Conservation (phyloP, 148 eudicot genomes). For the Rheum nobile region DNA sequence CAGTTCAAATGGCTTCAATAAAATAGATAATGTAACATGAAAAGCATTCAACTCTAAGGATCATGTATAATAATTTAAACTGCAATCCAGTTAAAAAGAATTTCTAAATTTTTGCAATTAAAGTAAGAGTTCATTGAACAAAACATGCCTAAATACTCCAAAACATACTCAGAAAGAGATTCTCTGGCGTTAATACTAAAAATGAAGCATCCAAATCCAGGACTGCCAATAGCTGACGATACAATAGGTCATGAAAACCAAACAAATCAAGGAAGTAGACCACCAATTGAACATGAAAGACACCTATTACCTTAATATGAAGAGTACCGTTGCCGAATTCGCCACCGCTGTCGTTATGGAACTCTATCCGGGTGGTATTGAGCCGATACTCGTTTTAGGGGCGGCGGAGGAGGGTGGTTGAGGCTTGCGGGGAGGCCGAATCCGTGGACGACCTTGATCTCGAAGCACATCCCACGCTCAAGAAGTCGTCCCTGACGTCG, state of each 20-base stretch:
- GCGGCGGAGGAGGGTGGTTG: too few relatives aligned
- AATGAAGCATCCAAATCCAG: too few relatives aligned
- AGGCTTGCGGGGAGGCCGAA: too few relatives aligned
- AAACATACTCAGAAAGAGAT: not conserved
- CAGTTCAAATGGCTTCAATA: not conserved
- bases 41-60: not conserved
- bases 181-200: not conserved
- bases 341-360: constrained; percentile 55
- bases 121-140: not conserved
- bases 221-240: not conserved
- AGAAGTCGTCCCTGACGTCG: too few relatives aligned
- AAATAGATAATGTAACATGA: not conserved
- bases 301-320: constrained; percentile 66
- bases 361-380: constrained; percentile 89
- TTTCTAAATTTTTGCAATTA: not conserved
- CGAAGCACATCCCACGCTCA: too few relatives aligned
- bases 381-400: too few relatives aligned
- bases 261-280: not conserved
- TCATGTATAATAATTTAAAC: not conserved
- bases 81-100: not conserved
- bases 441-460: too few relatives aligned
- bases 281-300: not conserved
- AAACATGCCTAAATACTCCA: not conserved
- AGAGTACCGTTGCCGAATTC: constrained; percentile 96
- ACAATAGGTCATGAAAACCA: not conserved